Conservation (phyloP, 306 rosid genomes). For the Quercus dentata region DNA sequence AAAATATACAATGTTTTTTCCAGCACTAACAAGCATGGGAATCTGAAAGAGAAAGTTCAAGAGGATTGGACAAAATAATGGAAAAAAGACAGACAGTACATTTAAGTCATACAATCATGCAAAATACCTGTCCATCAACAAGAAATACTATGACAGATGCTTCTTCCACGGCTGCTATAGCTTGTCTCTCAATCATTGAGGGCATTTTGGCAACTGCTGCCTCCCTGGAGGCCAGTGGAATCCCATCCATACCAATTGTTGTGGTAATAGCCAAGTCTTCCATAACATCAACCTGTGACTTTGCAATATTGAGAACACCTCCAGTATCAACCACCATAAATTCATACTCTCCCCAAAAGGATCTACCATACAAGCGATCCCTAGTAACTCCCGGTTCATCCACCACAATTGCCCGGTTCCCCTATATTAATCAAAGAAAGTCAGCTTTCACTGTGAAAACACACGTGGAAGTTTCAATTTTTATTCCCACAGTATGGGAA, state of each 20-base stretch:
- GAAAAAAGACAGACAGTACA: background rate
- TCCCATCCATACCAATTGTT: slow-evolving; percentile 95
- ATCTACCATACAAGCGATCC: too few species aligned
- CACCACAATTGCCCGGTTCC: slow-evolving; percentile 88
- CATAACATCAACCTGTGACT: slow-evolving; percentile 48
- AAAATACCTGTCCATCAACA: too few species aligned
- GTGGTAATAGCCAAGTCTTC: slow-evolving; percentile 84
- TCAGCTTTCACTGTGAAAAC: background rate
- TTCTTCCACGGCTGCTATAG: too few species aligned
- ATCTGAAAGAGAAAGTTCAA: background rate
- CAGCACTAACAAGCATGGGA: background rate
- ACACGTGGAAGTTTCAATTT: background rate
- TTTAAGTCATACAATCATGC: background rate
- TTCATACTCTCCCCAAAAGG: slow-evolving; percentile 70
- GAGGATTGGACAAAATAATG: slow-evolving; percentile 5
- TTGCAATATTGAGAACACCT: slow-evolving; percentile 84
- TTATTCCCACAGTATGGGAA: too few species aligned
- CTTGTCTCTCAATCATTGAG: too few species aligned
- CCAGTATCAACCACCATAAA: slow-evolving; percentile 97
- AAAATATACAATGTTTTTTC: background rate
- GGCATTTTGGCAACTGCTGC: slow-evolving; percentile 97
- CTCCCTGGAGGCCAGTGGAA: slow-evolving; percentile 86
- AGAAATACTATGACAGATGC: too few species aligned
- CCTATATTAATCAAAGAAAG: slow-evolving; percentile 34
- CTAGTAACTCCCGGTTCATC: slow-evolving; percentile 68